A percentile compares a stretch with the other conserved stretches of the same genome.
These are phyloP conservation scores for Favolaschia claudopus DNA, from an alignment of 768 basidiomycete species.

Conservation along the genomic window DNA sequence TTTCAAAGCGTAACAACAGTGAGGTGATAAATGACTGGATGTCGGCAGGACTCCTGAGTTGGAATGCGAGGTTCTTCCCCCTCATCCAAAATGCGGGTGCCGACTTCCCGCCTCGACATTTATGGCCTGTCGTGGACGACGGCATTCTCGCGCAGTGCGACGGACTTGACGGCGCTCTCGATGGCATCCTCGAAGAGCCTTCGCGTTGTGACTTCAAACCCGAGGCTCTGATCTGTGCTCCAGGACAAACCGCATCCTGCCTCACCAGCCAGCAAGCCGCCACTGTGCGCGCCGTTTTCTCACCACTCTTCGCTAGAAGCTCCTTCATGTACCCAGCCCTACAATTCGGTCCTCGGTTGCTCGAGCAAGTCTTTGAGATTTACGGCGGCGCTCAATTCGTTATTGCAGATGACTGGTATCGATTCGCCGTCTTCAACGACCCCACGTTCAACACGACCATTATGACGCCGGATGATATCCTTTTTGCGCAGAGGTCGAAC, in stretches of 20 bases:
- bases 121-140: slow-evolving; percentile 26
- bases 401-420: too few relatives aligned
- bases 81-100: neutral
- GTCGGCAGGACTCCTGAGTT: slow-evolving; percentile 30
- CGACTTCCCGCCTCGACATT: slow-evolving; percentile 9
- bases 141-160: slow-evolving; percentile 11
- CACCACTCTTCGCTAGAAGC: slow-evolving; percentile 18
- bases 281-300: slow-evolving; percentile 22
- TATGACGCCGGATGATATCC: slow-evolving; percentile 1
- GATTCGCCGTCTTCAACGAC: slow-evolving; percentile 6
- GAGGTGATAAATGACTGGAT: too few relatives aligned
- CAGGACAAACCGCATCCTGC: slow-evolving; percentile 4
- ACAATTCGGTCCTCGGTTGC: slow-evolving; percentile 5
- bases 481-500: neutral
- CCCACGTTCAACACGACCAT: neutral
- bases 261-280: slow-evolving; percentile 24
- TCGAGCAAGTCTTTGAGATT: neutral
- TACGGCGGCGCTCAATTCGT: too few relatives aligned
- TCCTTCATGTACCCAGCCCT: slow-evolving; percentile 16
- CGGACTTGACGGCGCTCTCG: slow-evolving; percentile 26
- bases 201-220: slow-evolving; percentile 27
- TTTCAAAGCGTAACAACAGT: too few relatives aligned
- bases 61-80: neutral
- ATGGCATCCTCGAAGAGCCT: slow-evolving; percentile 30
- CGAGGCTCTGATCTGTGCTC: slow-evolving; percentile 19